Evolutionary conservation across 2,329 filamentous ascomycete species (phyloP), one percentile per base, ranked within the genome.

Genomic region (Alternaria triticina): DNA sequence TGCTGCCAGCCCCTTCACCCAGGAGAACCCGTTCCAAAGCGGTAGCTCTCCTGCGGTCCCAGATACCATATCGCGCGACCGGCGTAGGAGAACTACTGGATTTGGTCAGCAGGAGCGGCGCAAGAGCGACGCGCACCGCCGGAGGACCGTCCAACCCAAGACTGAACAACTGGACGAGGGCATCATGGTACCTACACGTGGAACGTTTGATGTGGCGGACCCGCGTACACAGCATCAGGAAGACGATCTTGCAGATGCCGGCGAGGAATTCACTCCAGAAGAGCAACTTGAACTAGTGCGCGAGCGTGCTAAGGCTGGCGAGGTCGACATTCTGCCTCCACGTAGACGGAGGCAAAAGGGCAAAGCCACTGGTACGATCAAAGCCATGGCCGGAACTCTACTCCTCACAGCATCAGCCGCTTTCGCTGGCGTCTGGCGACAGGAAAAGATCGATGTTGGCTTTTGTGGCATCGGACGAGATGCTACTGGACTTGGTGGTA

Each of bases 371-470:
- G 78, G 82, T 7, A 83, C 85, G 23, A 81, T 89, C 30, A 87
- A 87, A 62, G 88, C 88, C 0, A 90, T 93, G 15, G 84, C 95
- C 3, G 88, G 89, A 77, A 87, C 94, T 6, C 84, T 97, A 3
- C 77, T 95, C 4, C 77, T 91, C 20, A 89, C 91, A 0, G 81
- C 96, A 10, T 79, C 96, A 7, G 87, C 87, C 30, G 89, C 90
- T 1, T 93, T 97, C 67, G 91, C 86, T 28, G 88, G 88, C 9
- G 96, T 94, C 87, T 99, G 94, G 83, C 87, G 95, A 52, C 93
- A 97, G 77, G 96, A 99, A 81, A 98, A 98, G 85, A 84, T 97
- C n/a, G 91, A 93, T 15, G 93, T 98, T 20, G 96, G 96, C 33
- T 99, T 97, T 77, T 99, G 96, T 77, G 94, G 94, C 12, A 87